Base-by-base conservation (phyloP, 2,329 filamentous ascomycete species). In the Cercospora janseana region DNA sequence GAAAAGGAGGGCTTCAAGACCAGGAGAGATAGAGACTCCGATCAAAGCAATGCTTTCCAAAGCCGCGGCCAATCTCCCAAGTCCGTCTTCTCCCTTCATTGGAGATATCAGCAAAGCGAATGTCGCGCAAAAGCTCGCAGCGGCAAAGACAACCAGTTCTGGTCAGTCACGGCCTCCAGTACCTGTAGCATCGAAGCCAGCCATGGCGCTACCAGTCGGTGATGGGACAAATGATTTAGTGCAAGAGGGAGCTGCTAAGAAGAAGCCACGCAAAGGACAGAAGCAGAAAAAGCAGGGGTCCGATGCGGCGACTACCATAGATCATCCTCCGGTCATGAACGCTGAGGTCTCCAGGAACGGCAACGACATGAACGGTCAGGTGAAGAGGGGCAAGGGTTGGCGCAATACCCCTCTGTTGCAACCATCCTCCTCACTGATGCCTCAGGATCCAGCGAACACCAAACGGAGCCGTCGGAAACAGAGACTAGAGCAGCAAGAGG, bases 361-460 rank as follows among this genome's bases (percentile, higher is more conserved):
- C 6, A 69, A 69, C 41, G 65, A 68, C 45, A 68, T 64, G 70
- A 69, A 63, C 53, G 62, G 64, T 47, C 58, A 54, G 37, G 60
- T 62, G 9, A 70, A 68, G 20, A 78, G 77, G 63, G 79, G 77
- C 49, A 84, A 83, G 61, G 83, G 83, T 20, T 86, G 83, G 83
- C 78, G 83, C 53, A 79, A 83, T 61, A 86, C 82, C 31, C 82
- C 83, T 0, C 75, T 86, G 49, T 75, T 86, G 13, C 79, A 89
- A 79, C 74, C 85, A 68, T 68, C 79, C 70, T 66, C 72, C 49
- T 63, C 75, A 73, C 52, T 72, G 67, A 54, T 59, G 32, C 54
- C 60, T 10, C 43, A 49, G 24, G 56, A 57, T 7, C 37, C 52
- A 35, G 29, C 49, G 5, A 51, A 46, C 27, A 54, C 49, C 15